Evolutionary conservation across 495 filamentous ascomycete species (phyloP), one percentile per base, ranked within the genome.

Genomic region (Xylaria scruposa): DNA sequence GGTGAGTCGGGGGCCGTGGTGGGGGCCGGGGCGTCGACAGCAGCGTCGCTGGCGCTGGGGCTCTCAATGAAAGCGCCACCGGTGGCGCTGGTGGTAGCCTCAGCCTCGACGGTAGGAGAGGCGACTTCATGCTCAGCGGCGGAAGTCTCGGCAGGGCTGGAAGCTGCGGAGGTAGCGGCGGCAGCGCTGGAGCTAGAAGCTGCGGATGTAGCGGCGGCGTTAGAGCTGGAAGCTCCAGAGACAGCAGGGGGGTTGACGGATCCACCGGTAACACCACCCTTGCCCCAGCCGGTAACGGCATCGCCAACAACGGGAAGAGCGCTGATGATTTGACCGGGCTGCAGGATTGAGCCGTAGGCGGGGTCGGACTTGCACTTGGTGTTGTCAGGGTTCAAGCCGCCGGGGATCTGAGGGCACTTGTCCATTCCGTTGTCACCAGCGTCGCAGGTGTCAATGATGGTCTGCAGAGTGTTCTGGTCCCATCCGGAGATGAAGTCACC

Each of bases 401-500:
- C 75, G 67, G 82, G 83, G 68, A 85, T 77, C 49, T 79, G 76
- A 42, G 88, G 82, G 81, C 91, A 93, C 67, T 84, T 76, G 63
- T 88, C 79, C 66, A 91, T 83, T n/a, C 81, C 83, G 33, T 76
- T 78, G 69, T 84, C 84, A 47, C 86, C 82, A 68, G 78, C 83
- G 67, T 88, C 83, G 83, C 91, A 94, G 59, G 79, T 84, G 75
- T 90, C 78, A 70, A 92, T 84, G 71, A 89, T 89, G 44, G 84
- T 81, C 77, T 92, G 86, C 24, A 94, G 87, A 65, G 85, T 82
- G 6, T 80, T 72, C 63, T 83, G 78, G 72, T 94, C 88, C 92
- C 92, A 94, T 38, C 90, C 92, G 59, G 91, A 88, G 56, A 94
- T 81, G 79, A 93, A 93, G 80, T 93, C 91, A 44, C 86, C 90